Conservation (phyloP, 108 stramenopile species). For the Cylindrotheca closterium region DNA sequence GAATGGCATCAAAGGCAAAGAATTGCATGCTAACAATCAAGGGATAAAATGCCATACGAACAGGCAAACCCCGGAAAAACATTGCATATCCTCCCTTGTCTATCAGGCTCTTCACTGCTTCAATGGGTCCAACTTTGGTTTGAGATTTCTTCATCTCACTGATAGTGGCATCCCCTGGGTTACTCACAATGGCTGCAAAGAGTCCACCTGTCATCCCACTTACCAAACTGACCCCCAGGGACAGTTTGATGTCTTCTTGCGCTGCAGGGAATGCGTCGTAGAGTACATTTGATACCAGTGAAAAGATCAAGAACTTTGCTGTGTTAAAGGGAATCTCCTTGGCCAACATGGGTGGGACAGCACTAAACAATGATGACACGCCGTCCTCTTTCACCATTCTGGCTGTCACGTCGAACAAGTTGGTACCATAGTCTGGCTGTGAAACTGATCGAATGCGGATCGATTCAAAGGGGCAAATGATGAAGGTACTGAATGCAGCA, state of each 20-base stretch:
- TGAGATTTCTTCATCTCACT: slow-evolving; percentile 74
- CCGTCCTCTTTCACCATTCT: slow-evolving; percentile 68
- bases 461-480: slow-evolving; percentile 68
- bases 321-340: slow-evolving; percentile 55
- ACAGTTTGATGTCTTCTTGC: slow-evolving; percentile 68
- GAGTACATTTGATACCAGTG: slow-evolving; percentile 46
- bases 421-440: slow-evolving; percentile 62
- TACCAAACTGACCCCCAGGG: slow-evolving; percentile 59
- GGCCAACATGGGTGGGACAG: slow-evolving; percentile 47
- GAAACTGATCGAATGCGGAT: slow-evolving; percentile 67
- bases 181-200: slow-evolving; percentile 60
- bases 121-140: slow-evolving; percentile 50
- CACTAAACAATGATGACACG: slow-evolving; percentile 53
- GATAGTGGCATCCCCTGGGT: slow-evolving; percentile 72
- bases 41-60: slow-evolving; percentile 71
- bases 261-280: slow-evolving; percentile 61
- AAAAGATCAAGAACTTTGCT: slow-evolving; percentile 69
- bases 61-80: slow-evolving; percentile 47
- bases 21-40: slow-evolving; percentile 76
- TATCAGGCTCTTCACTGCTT: slow-evolving; percentile 38
- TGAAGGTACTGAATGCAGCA: slow-evolving; percentile 55
- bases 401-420: slow-evolving; percentile 45
- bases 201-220: slow-evolving; percentile 70
- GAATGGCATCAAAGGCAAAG: slow-evolving; percentile 62
- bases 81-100: slow-evolving; percentile 38